Conservation (phyloP, 306 rosid genomes). For the Trifolium dubium region DNA sequence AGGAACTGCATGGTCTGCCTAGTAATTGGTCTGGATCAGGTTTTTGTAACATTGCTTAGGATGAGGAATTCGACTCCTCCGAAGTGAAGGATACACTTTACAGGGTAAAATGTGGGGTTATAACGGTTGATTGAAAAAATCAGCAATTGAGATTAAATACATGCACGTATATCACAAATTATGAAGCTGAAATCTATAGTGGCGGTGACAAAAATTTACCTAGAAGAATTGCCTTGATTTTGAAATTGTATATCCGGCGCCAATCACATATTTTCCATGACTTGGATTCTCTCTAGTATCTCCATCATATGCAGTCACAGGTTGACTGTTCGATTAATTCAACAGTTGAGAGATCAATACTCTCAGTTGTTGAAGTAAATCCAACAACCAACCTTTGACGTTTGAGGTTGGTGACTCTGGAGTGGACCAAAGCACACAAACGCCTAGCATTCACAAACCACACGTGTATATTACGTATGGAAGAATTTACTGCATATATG, state of each 20-base stretch:
- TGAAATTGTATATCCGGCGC: constrained; percentile 1
- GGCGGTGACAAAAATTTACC: neutral
- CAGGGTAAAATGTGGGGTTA: neutral
- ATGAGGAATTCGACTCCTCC: neutral
- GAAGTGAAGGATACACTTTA: neutral
- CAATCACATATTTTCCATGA: neutral
- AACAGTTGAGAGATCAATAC: neutral
- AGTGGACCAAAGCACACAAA: neutral
- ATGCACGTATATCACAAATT: neutral
- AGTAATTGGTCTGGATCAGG: neutral
- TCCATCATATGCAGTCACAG: neutral
- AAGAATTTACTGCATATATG: neutral
- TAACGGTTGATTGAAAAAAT: no score
- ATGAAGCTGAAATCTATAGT: neutral
- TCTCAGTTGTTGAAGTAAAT: neutral
- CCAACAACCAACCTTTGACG: neutral
- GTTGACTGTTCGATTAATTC: neutral
- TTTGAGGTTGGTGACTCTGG: neutral
- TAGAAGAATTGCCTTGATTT: neutral
- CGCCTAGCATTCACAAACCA: neutral
- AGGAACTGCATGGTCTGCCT: neutral
- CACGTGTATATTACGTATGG: neutral
- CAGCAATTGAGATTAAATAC: neutral
- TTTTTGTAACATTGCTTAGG: neutral
- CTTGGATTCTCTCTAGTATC: neutral